A percentile compares a stretch with the other conserved stretches of the same genome.
Evolutionary conservation across 2,329 filamentous ascomycete genomes (phyloP).

Genomic region (Pseudogymnoascus sp.): DNA sequence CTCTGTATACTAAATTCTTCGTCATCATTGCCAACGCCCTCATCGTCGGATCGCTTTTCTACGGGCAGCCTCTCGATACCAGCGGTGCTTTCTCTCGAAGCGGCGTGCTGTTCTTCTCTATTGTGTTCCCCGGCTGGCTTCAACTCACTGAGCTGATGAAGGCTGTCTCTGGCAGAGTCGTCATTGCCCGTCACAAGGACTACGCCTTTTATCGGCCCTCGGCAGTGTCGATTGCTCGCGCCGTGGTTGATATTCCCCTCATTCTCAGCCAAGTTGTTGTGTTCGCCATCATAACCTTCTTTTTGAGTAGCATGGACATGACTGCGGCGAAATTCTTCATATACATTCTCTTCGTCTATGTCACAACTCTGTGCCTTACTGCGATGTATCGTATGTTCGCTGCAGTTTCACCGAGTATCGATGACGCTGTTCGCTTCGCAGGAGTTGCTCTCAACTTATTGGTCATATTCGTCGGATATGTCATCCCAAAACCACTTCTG

Average conservation of each 20-base stretch:
- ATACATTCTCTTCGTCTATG: constrained; percentile 49
- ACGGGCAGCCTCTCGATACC: constrained; percentile 51
- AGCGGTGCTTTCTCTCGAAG: constrained; percentile 57
- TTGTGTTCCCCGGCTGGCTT: constrained; percentile 56
- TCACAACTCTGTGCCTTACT: constrained; percentile 51
- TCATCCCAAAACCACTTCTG: constrained; percentile 46
- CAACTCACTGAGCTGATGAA: constrained; percentile 61
- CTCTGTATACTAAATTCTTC: constrained; percentile 34
- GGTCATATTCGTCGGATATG: constrained; percentile 58
- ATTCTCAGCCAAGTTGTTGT: constrained; percentile 49
- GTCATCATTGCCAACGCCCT: constrained; percentile 55
- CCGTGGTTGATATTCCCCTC: constrained; percentile 49
- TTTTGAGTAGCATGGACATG: constrained; percentile 52
- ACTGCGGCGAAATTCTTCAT: constrained; percentile 54
- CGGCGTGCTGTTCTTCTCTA: constrained; percentile 57
- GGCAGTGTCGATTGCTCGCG: constrained; percentile 52
- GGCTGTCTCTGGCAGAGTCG: constrained; percentile 54
- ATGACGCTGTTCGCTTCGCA: constrained; percentile 52
- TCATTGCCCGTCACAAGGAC: constrained; percentile 51
- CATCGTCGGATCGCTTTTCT: constrained; percentile 61
- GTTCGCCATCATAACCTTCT: constrained; percentile 56
- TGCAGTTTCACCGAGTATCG: constrained; percentile 50
- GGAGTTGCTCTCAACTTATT: constrained; percentile 44
- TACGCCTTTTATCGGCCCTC: constrained; percentile 54
- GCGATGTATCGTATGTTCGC: constrained; percentile 51